Evolutionary conservation across 2,329 filamentous ascomycete species (phyloP).

Genomic region (Exophiala sp.): DNA sequence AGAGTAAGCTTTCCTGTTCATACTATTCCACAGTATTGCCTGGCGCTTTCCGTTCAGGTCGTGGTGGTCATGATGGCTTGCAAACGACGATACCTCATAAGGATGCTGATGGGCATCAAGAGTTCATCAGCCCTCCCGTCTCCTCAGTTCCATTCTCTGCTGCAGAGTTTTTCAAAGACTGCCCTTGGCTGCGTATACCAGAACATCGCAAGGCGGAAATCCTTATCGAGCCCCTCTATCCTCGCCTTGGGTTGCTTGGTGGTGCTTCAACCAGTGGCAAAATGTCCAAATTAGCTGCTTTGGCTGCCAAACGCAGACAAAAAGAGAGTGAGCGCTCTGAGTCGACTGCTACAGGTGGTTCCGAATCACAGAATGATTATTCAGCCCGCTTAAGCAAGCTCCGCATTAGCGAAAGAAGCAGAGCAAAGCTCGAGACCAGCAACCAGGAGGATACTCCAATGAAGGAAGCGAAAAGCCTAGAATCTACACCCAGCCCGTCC

Average conservation of each 20-base stretch:
- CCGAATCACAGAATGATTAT: conserved; percentile 19
- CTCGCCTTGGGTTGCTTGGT: conserved; percentile 66
- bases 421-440: background rate
- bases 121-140: conserved; percentile 1
- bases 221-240: conserved; percentile 55
- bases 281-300: conserved; percentile 81
- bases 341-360: background rate
- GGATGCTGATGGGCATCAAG: conserved; percentile 23
- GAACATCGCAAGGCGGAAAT: conserved; percentile 56
- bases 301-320: conserved; percentile 72
- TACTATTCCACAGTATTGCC: conserved; percentile 5
- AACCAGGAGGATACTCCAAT: background rate
- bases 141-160: conserved; percentile 39
- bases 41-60: conserved; percentile 11
- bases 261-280: conserved; percentile 64
- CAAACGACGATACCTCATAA: conserved; percentile 2
- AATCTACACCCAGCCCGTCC: background rate
- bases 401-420: conserved; percentile 28
- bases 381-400: conserved; percentile 23
- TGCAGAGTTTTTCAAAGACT: conserved; percentile 68
- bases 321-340: conserved; percentile 55
- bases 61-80: conserved; percentile 23
- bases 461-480: background rate
- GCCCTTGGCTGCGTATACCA: conserved; percentile 76
- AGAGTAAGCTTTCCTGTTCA: conserved; percentile 18